Evolutionary conservation across 257 asterid genomes (phyloP).

Genomic region (Solanum ahanhuiri): DNA sequence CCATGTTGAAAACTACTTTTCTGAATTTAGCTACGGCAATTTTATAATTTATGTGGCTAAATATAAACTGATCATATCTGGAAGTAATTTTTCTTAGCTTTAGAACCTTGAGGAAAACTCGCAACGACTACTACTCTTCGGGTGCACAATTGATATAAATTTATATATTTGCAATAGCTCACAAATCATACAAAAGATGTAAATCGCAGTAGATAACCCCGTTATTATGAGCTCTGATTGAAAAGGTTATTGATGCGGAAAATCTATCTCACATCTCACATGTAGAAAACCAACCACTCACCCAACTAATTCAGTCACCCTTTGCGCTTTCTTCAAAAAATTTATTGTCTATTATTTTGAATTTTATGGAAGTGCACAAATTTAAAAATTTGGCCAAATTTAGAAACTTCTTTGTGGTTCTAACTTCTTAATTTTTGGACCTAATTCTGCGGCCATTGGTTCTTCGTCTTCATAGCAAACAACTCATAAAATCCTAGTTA

Average conservation of each 20-base stretch:
- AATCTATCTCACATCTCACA: neutral
- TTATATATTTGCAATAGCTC: neutral
- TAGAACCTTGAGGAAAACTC: neutral
- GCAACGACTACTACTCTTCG: neutral
- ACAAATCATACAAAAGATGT: neutral
- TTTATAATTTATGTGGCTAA: neutral
- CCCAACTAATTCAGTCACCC: neutral
- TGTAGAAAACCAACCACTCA: neutral
- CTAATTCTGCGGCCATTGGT: neutral
- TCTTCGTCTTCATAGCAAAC: neutral
- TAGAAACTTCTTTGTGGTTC: neutral
- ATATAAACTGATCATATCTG: neutral
- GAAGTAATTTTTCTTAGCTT: neutral
- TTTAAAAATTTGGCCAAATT: neutral
- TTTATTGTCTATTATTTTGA: neutral
- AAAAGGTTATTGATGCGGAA: neutral
- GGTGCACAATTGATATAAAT: no score
- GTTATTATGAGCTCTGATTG: neutral
- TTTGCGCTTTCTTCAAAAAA: neutral
- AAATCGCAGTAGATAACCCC: no score
- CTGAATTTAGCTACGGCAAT: neutral
- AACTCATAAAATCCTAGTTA: neutral
- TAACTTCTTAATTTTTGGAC: neutral
- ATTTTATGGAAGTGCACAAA: neutral
- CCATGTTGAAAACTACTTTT: neutral